Evolutionary conservation across 331 rosid species (phyloP), one percentile per base, ranked within the genome.

Genomic region (Acacia concinna): DNA sequence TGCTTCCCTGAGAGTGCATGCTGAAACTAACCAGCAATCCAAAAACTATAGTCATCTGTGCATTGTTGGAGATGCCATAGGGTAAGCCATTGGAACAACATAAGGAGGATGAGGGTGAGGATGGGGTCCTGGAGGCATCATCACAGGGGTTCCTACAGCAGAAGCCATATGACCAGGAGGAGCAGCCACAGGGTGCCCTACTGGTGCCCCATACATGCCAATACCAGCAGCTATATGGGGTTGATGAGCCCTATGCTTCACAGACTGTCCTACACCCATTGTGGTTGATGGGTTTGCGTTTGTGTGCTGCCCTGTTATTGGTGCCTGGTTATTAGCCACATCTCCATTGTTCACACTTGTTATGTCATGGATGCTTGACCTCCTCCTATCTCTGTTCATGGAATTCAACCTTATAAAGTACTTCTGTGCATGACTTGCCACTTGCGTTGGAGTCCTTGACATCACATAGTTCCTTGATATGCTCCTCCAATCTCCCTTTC

Each of bases 401-500:
- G 99, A 96, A 82, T 96, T 96, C 88, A 96, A 78, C 40, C 98
- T 88, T 46, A 96, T 96, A 81, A 96, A 96, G 83, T 96, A 96
- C 86, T 96, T 96, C 23, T 96, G 99, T 56, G 99, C 99, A 74
- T 96, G 99, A 73, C 99, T 96, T 8, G 99, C 99, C 30, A 93
- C 99, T 89, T 93, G 99, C 34, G 99, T 93, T 0, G 99, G 99
- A 23, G 99, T 96, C 81, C 99, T 93, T 35, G 99, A 96, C 74
- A 96, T 88, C 27, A 96, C 99, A 69, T 82, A 96, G 82, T 96
- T 96, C 84, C 99, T 93, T 81, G 99, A 96, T 75, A 96, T 96
- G 87, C 99, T 96, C 80, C 99, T 91, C 99, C 99, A 96, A 87
- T 96, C 99, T 59, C 99, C 99, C 80, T 96, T 96, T 31, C 99